phyloP scores from a whole-genome alignment of 305 asterid species.

The Rubia tinctorum region DNA sequence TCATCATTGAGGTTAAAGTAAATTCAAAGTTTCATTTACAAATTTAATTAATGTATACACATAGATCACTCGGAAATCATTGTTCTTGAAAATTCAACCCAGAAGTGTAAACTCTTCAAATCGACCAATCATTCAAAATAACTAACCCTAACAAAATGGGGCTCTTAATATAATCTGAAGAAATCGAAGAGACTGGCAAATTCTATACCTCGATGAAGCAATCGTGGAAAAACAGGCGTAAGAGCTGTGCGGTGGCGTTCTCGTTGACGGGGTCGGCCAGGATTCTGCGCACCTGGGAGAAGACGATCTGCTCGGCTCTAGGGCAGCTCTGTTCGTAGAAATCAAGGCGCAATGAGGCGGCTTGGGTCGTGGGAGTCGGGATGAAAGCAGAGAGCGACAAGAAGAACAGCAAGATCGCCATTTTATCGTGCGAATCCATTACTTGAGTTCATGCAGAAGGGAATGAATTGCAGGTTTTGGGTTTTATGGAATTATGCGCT shows the following conservation, averaged over 20 bases:
- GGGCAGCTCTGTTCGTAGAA: conserved; percentile 8
- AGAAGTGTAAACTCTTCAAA: too few species aligned
- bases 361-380: not conserved
- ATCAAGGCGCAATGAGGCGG: conserved; percentile 4
- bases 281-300: not conserved
- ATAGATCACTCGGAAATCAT: too few species aligned
- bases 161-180: not conserved
- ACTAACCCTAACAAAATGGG: not conserved
- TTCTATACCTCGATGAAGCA: conserved; percentile 25
- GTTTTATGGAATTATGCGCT: not conserved
- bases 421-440: not conserved
- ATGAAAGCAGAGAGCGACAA: not conserved
- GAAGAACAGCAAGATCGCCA: not conserved
- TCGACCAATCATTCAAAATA: not conserved
- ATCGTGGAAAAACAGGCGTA: conserved; percentile 27
- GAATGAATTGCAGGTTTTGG: not conserved
- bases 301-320: conserved; percentile 4
- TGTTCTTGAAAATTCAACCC: too few species aligned
- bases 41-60: too few species aligned
- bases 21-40: too few species aligned
- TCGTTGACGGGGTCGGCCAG: conserved; percentile 2
- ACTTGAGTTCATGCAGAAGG: not conserved
- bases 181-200: not conserved
- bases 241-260: conserved; percentile 19
- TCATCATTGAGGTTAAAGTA: too few species aligned